Evolutionary conservation across 257 asterid genomes (phyloP), one percentile per base, ranked within the genome.

Genomic region (Ajuga chamaepitys): DNA sequence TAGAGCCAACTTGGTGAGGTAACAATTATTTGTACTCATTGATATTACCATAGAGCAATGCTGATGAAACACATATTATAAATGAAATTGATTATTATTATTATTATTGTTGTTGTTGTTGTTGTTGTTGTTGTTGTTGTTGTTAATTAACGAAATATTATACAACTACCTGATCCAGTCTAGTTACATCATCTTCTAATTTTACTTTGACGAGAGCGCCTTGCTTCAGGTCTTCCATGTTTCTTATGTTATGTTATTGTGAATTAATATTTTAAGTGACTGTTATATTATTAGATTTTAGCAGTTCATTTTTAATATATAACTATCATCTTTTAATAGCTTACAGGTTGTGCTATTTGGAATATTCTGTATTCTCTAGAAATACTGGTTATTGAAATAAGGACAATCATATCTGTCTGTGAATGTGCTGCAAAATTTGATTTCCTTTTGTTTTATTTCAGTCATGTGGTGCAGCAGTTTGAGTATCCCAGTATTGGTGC

Each of bases 401-500:
- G 17, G 66, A 32, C 21, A 14, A 35, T 53, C 40, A 41, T 41
- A 30, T 30, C 9, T n/a, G n/a, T n/a, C n/a, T n/a, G n/a, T n/a
- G 35, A 44, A 42, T 40, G n/a, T 48, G 46, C 51, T 60, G 47
- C 34, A 61, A 25, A 53, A 7, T 42, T 51, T 62, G 38, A 28
- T 61, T 61, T 38, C 16, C 4, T 42, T 25, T 38, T 62, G 4
- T 45, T 66, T 44, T 71, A 20, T 79, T 67, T 59, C 85, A 91
- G 98, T 74, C 74, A 78, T 66, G 80, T 83, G 61, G 69, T 81
- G 72, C 82, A 83, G 82, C 95, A 83, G 88, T 69, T 71, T 73
- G 95, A 88, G 66, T 74, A 80, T 81, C 66, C 87, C 67, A 64
- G 70, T 62, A 80, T 91, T 64, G 90, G 88, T 32, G 91, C 87